A percentile compares a stretch with the other conserved stretches of the same genome.
phyloP scores from a whole-genome alignment of 1,284 basidiomycete genomes.

The Pulveroboletus sp. region DNA sequence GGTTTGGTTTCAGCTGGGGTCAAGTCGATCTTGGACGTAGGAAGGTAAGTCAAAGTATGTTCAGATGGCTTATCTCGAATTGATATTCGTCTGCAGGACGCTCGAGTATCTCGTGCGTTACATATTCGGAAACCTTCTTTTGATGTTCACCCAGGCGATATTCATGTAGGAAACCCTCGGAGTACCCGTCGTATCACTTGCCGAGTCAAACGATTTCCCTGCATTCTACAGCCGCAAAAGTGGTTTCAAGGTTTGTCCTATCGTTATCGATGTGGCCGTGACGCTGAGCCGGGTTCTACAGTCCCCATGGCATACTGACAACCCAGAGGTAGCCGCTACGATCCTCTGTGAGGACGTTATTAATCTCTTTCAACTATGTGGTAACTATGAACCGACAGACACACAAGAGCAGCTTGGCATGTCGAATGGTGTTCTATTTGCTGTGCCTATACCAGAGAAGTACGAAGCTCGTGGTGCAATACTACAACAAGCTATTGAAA shows the following conservation, averaged over 20 bases:
- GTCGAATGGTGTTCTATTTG: constrained; percentile 78
- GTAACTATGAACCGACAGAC: constrained; percentile 42
- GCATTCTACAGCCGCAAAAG: constrained; percentile 90
- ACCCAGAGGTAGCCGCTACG: constrained; percentile 64
- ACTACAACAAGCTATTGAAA: constrained; percentile 83
- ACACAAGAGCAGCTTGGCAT: constrained; percentile 64
- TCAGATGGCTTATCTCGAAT: background rate
- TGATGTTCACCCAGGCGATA: background rate
- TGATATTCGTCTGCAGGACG: constrained; percentile 53
- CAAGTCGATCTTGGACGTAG: constrained; percentile 96
- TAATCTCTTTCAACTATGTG: background rate
- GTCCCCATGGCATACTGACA: constrained; percentile 70
- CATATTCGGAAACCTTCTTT: background rate
- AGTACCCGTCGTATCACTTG: constrained; percentile 87
- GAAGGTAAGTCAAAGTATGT: constrained; percentile 47
- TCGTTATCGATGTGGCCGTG: background rate
- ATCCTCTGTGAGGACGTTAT: constrained; percentile 60
- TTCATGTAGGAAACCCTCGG: constrained; percentile 88
- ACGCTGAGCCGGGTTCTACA: constrained; percentile 32
- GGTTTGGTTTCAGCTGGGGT: constrained; percentile 93
- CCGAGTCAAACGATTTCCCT: constrained; percentile 80
- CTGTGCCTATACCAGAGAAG: constrained; percentile 86
- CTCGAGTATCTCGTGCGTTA: constrained; percentile 84
- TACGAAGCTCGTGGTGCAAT: constrained; percentile 66
- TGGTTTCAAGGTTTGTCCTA: constrained; percentile 63